phyloP scores from a whole-genome alignment of 257 asterid genomes.

The Anisodus acutangulus region DNA sequence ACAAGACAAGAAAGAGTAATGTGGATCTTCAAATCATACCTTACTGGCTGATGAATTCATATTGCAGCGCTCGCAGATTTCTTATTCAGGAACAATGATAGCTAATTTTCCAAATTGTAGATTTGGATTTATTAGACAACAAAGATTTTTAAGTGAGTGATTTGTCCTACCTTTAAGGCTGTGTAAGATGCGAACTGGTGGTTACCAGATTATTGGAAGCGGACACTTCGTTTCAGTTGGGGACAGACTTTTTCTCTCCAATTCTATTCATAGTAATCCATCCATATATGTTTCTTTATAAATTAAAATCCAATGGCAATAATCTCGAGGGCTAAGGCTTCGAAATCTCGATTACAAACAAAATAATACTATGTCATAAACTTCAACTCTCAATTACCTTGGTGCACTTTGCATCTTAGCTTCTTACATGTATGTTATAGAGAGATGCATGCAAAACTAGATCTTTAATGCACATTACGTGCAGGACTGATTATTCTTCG shows the following conservation, averaged over 20 bases:
- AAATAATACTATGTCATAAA: not conserved
- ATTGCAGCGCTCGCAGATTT: not conserved
- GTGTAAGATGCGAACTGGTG: not conserved
- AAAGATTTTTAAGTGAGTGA: not conserved
- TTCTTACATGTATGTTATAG: not conserved
- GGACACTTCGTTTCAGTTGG: conserved; percentile 1
- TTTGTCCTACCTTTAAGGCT: conserved; percentile 23
- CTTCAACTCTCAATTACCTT: not conserved
- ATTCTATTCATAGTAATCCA: not conserved
- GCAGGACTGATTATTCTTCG: not conserved
- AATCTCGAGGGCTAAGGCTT: not conserved
- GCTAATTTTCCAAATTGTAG: not conserved
- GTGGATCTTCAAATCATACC: conserved; percentile 38
- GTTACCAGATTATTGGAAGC: not conserved
- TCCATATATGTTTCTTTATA: not conserved
- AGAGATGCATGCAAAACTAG: not conserved
- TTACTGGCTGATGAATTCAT: conserved; percentile 47
- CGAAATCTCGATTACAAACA: not conserved
- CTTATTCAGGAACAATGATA: not conserved
- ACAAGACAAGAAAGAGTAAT: not conserved
- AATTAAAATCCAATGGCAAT: not conserved
- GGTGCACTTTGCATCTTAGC: not conserved
- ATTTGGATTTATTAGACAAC: not conserved
- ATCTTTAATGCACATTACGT: not conserved
- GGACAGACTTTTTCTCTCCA: not conserved